These are phyloP conservation scores for Neopestalotiopsis clavispora DNA, from an alignment of 2,329 filamentous ascomycete genomes.

Conservation along the genomic window DNA sequence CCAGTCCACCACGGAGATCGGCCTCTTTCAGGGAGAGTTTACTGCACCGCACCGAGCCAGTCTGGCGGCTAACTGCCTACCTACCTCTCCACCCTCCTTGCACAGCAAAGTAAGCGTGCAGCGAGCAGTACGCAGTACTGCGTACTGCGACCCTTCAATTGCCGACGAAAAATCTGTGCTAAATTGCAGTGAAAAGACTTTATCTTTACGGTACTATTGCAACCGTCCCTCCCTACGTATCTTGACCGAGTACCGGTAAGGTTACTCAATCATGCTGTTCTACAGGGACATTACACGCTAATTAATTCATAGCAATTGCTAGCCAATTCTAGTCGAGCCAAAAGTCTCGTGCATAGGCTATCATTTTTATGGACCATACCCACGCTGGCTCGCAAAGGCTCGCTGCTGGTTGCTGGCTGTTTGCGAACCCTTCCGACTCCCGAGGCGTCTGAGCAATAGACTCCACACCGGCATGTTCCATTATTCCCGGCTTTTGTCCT, in stretches of 20 bases:
- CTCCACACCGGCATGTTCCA: neutral
- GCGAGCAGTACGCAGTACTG: neutral
- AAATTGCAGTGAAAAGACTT: neutral
- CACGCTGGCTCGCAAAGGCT: neutral
- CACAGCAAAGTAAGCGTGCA: neutral
- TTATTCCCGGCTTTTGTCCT: neutral
- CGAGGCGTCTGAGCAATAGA: neutral
- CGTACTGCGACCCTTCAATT: neutral
- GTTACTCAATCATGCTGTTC: neutral
- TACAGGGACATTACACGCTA: neutral
- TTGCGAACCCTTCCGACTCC: neutral
- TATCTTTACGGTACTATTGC: neutral
- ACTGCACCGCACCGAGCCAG: neutral
- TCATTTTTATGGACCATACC: neutral
- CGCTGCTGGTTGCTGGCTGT: no score
- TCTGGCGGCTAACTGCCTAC: neutral
- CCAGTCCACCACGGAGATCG: neutral
- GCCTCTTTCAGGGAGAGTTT: neutral
- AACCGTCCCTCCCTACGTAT: neutral
- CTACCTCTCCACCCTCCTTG: neutral
- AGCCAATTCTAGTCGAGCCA: conserved; percentile 4
- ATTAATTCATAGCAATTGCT: neutral
- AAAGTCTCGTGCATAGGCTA: conserved; percentile 10
- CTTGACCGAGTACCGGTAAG: neutral
- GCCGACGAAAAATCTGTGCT: neutral